A percentile compares a stretch with the other conserved stretches of the same genome.
phyloP scores from a whole-genome alignment of 805 yeast genomes.

The Lipomyces starkeyi region DNA sequence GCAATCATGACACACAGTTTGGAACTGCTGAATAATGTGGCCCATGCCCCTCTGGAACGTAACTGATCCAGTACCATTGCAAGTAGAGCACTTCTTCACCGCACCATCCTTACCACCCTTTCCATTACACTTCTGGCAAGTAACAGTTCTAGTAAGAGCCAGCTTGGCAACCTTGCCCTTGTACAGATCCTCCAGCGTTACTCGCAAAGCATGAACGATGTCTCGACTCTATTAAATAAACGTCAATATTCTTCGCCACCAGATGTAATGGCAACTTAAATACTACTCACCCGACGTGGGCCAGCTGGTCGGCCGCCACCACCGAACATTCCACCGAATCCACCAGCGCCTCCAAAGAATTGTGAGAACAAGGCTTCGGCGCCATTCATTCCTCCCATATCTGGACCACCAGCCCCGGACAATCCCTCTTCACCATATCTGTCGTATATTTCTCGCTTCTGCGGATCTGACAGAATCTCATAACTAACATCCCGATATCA shows the following conservation, averaged over 20 bases:
- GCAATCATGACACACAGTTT: constrained; percentile 91
- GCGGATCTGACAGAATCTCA: constrained; percentile 84
- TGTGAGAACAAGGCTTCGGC: constrained; percentile 79
- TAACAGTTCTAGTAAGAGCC: constrained; percentile 88
- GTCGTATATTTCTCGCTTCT: constrained; percentile 89
- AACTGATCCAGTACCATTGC: constrained; percentile 92
- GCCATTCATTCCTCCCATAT: constrained; percentile 69
- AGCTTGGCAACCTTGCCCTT: constrained; percentile 93
- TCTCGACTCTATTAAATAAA: constrained; percentile 55
- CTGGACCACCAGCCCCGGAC: constrained; percentile 73
- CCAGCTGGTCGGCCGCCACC: constrained; percentile 43
- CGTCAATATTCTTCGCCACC: not conserved
- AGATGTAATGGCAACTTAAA: not conserved
- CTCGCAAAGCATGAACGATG: constrained; percentile 84
- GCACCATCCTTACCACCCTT: constrained; percentile 94
- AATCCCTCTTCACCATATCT: constrained; percentile 93
- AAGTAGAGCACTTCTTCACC: constrained; percentile 81
- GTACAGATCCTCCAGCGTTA: constrained; percentile 89
- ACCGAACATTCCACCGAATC: constrained; percentile 50
- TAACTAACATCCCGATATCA: constrained; percentile 43
- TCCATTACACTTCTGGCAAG: constrained; percentile 90
- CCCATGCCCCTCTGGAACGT: constrained; percentile 98
- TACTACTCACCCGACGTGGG: constrained; percentile 36
- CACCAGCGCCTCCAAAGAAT: constrained; percentile 75
- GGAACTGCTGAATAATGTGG: constrained; percentile 98